Base-by-base conservation (phyloP, 805 yeast genomes). In the Nakazawaea wyomingensis region DNA sequence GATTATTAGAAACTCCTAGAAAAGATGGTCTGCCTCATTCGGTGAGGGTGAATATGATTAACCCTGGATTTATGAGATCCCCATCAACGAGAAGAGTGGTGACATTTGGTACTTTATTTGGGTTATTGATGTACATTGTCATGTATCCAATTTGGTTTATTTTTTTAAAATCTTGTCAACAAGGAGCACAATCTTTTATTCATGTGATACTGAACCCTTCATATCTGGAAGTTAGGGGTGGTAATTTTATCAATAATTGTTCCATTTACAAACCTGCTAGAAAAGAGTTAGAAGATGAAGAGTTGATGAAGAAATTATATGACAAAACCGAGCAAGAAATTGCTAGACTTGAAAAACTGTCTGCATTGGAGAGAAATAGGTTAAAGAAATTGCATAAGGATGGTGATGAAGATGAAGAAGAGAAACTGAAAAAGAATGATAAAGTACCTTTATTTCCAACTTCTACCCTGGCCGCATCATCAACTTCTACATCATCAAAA, bases 41-140 rank as follows among this genome's bases (percentile, higher is more conserved):
- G 53, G 78, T 86, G 19, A 74, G 82, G 39, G 73, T 88, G 18
- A 74, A 82, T 45, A 55, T 88, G 43, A 93, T 86, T 4, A 93
- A 93, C 56, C 98, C 99, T 0, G 99, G 99, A 1, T 53, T 90
- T 28, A 85, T 87, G 84, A 74, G 98, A 51, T 80, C 96, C 2
- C 86, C 96, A 2, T 78, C 95, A 20, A 81, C 91, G 31, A 78
- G 93, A 51, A 73, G 96, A 44, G 77, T 82, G 28, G 45, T 88
- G 4, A 78, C 93, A 16, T 73, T 85, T 64, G 97, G 98, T 1
- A 69, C 86, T 0, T 52, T 91, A 3, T 63, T 64, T 59, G 72
- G 75, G 3, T 61, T 85, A 28, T 48, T 89, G 4, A 5, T 69
- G 18, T 81, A 91, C 55, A 47, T 89, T 24, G 6, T 89, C 3